phyloP scores from a whole-genome alignment of 2,329 filamentous ascomycete species.

The Fusarium beomiforme region DNA sequence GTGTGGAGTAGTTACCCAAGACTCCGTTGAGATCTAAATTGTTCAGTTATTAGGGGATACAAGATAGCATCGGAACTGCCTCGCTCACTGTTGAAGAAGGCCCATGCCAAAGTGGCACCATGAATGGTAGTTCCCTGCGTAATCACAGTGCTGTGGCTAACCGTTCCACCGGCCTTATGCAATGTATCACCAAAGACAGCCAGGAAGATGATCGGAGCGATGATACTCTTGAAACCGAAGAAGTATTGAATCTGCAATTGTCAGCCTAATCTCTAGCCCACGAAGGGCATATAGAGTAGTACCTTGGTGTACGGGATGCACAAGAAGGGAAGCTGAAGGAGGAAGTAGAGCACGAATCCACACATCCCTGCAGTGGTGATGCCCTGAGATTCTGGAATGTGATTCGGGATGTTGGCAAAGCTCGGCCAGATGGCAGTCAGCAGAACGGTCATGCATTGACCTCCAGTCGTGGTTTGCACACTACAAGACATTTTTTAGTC shows the following conservation, averaged over 20 bases:
- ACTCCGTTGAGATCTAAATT: conserved; percentile 1
- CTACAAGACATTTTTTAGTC: not conserved
- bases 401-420: conserved; percentile 6
- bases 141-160: conserved; percentile 3
- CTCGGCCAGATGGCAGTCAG: conserved; percentile 9
- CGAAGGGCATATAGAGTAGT: not conserved
- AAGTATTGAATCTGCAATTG: not conserved
- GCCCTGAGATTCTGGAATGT: not conserved
- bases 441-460: conserved; percentile 13
- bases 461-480: conserved; percentile 10
- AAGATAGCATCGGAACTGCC: not conserved
- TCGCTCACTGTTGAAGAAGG: not conserved
- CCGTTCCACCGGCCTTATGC: not conserved
- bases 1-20: conserved; percentile 6
- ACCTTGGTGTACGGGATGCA: conserved; percentile 3
- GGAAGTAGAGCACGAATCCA: conserved; percentile 7
- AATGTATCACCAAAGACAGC: conserved; percentile 2
- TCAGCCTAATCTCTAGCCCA: not conserved
- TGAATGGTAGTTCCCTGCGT: not conserved
- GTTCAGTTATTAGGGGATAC: not conserved
- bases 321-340: conserved; percentile 7
- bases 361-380: conserved; percentile 2
- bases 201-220: not conserved
- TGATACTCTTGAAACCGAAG: conserved; percentile 2
- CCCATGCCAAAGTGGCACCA: conserved; percentile 4